Evolutionary conservation across 441 rosid genomes (phyloP).

Genomic region (Gossypium schwendimanii): DNA sequence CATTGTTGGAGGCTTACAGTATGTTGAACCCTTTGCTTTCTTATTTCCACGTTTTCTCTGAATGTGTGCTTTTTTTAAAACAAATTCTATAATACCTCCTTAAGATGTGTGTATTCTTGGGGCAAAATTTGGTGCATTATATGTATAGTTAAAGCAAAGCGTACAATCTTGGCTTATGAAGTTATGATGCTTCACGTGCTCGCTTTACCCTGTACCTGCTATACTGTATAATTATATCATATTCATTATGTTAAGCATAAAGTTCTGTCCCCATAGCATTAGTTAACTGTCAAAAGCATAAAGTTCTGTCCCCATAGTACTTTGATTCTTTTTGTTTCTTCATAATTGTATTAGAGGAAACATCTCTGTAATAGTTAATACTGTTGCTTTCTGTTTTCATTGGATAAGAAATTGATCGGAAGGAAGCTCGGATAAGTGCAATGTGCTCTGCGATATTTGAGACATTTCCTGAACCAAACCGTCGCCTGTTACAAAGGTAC

Average conservation of each 20-base stretch:
- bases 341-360: too few relatives aligned
- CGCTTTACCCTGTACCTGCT: neutral
- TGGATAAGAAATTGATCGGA: conserved; percentile 73
- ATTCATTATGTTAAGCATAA: too few relatives aligned
- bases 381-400: conserved; percentile 19
- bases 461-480: conserved; percentile 95
- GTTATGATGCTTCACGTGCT: neutral
- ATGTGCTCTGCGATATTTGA: conserved; percentile 82
- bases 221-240: neutral
- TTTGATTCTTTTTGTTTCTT: too few relatives aligned
- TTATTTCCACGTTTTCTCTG: neutral
- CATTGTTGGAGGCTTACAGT: conserved; percentile 93
- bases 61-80: neutral
- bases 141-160: neutral
- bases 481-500: conserved; percentile 83
- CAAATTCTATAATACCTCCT: neutral
- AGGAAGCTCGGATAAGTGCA: conserved; percentile 74
- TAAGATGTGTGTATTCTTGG: neutral
- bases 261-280: too few relatives aligned
- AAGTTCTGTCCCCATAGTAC: too few relatives aligned
- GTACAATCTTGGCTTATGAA: neutral
- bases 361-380: conserved; percentile 10
- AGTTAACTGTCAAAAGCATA: too few relatives aligned
- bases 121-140: neutral
- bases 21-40: conserved; percentile 26